Evolutionary conservation across 805 yeast genomes (phyloP).

Genomic region (Pichia kluyveri): DNA sequence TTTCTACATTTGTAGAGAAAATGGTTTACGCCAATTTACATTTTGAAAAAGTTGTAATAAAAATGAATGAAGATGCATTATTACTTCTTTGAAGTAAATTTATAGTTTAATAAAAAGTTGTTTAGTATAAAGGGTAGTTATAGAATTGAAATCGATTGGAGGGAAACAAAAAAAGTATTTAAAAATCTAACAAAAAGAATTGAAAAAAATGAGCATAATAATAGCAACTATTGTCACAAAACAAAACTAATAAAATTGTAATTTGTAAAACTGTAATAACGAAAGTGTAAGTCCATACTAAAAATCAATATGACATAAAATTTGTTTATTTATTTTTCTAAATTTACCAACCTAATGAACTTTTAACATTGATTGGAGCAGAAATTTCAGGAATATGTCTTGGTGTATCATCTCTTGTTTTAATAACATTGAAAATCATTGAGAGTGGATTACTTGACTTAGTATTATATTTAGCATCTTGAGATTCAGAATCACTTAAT

Average conservation of each 20-base stretch:
- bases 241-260: not conserved
- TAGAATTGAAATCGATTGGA: too few relatives aligned
- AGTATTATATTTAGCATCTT: not conserved
- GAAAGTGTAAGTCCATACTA: too few relatives aligned
- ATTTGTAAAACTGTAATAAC: not conserved
- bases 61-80: slow-evolving; percentile 15
- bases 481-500: slow-evolving; percentile 3
- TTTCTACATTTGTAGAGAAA: not conserved
- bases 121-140: too few relatives aligned
- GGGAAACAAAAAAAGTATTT: too few relatives aligned
- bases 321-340: too few relatives aligned
- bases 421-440: slow-evolving; percentile 7
- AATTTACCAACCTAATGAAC: slow-evolving; percentile 60
- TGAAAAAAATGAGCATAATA: not conserved
- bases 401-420: slow-evolving; percentile 12
- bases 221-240: too few relatives aligned
- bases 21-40: slow-evolving; percentile 4
- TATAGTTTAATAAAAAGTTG: not conserved
- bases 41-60: slow-evolving; percentile 16
- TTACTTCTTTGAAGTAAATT: slow-evolving; percentile 8
- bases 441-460: slow-evolving; percentile 6
- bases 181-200: not conserved
- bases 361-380: slow-evolving; percentile 60
- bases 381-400: slow-evolving; percentile 42
- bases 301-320: too few relatives aligned